phyloP scores from a whole-genome alignment of 1,139 yeast species.

The Kodamaea alishanica region DNA sequence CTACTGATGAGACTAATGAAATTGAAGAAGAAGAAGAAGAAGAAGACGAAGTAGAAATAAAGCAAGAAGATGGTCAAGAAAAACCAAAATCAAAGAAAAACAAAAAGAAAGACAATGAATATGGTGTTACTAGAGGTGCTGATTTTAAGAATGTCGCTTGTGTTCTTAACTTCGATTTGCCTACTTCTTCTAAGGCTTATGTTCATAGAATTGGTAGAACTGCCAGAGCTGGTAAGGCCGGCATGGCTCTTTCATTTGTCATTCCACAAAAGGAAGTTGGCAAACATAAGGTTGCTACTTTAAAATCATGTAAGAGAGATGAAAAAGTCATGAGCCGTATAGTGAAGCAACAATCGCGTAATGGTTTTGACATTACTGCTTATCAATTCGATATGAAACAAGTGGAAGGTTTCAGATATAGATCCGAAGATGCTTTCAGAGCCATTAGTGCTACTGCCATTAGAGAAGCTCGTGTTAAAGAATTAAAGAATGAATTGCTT shows the following conservation, averaged over 20 bases:
- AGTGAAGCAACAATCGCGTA: constrained; percentile 68
- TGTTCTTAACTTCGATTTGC: constrained; percentile 92
- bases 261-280: constrained; percentile 83
- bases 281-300: constrained; percentile 77
- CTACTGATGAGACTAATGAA: constrained; percentile 85
- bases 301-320: constrained; percentile 71
- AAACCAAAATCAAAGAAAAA: constrained; percentile 18
- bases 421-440: constrained; percentile 96
- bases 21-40: constrained; percentile 45
- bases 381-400: constrained; percentile 90
- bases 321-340: constrained; percentile 80
- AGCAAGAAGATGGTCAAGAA: constrained; percentile 23
- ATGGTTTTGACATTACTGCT: constrained; percentile 73
- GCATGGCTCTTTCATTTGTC: constrained; percentile 92
- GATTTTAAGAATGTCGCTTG: constrained; percentile 96
- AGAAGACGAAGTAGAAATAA: constrained; percentile 43
- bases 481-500: constrained; percentile 80
- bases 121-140: constrained; percentile 95
- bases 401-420: constrained; percentile 92
- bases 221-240: constrained; percentile 95
- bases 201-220: constrained; percentile 96
- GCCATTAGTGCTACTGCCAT: constrained; percentile 88
- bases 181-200: constrained; percentile 84
- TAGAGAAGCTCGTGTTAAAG: constrained; percentile 91
- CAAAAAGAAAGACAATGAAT: constrained; percentile 61